Evolutionary conservation across 306 rosid species (phyloP), one percentile per base, ranked within the genome.

Genomic region (Cicer cuneatum): DNA sequence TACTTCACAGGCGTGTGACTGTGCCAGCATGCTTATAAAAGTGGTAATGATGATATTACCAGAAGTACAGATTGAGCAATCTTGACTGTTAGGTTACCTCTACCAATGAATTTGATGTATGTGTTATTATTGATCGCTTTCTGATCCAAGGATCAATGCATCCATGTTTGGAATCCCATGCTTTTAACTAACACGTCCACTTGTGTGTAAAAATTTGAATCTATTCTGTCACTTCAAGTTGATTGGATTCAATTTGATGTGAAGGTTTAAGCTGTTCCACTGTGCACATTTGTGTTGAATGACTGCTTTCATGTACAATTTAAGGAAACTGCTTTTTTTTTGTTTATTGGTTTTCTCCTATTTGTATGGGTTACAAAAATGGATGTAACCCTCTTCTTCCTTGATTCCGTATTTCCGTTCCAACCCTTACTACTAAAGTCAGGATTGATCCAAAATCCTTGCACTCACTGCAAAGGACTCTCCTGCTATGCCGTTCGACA

Each of bases 181-280:
- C 41, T 53, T 75, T 59, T 43, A 77, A 5, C 6, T 33, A 42
- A 68, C 35, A 19, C 62, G 29, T 10, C 16, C 41, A 71, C 53
- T 48, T 67, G 53, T 19, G 12, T 57, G 57, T 37, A 14, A 82
- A 39, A 77, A 41, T n/a, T 16, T 69, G 52, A 33, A 63, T 82
- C 65, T 68, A 45, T 7, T 78, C 37, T 82, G 69, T 60, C 48
- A 61, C 65, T 52, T 46, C 13, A 21, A 39, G 19, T 42, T 66
- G 53, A 40, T 70, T 65, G 72, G 56, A 59, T 58, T 62, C 56
- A 40, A 49, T 45, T 48, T 74, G 51, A 65, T 63, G 56, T 53
- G 33, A 54, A 68, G 69, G 59, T 51, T 76, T 51, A 66, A 61
- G 61, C 48, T 79, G 53, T 56, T 16, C 62, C 41, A 18, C 45